Conservation (phyloP, 768 basidiomycete species). For the Guyanaporus albipodus region DNA sequence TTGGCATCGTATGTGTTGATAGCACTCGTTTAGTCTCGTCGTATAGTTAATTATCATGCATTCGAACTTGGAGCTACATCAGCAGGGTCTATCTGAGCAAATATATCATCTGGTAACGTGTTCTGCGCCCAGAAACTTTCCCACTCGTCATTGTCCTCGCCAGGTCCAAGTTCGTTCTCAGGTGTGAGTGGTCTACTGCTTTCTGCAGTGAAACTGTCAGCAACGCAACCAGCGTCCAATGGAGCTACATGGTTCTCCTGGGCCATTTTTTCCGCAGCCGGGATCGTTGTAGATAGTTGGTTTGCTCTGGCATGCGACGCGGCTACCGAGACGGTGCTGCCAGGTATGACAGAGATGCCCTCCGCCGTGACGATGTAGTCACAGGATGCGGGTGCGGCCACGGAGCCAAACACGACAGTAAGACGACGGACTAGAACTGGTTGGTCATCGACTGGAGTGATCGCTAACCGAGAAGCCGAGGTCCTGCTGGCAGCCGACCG, state of each 20-base stretch:
- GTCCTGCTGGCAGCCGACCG: constrained; percentile 12
- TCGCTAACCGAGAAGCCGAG: not conserved
- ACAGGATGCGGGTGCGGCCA: constrained; percentile 51
- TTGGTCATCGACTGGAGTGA: constrained; percentile 35
- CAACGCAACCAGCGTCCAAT: constrained; percentile 34
- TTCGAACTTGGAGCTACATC: constrained; percentile 5
- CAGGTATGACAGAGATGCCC: constrained; percentile 45
- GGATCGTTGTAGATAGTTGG: constrained; percentile 9
- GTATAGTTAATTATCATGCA: constrained; percentile 10
- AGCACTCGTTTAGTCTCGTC: constrained; percentile 4
- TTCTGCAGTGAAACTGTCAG: constrained; percentile 23
- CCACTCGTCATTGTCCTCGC: constrained; percentile 42
- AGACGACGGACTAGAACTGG: constrained; percentile 62
- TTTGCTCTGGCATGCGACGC: not conserved
- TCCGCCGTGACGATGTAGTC: constrained; percentile 70
- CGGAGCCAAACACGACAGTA: constrained; percentile 74
- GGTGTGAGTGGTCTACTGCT: constrained; percentile 15
- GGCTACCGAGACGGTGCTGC: constrained; percentile 15
- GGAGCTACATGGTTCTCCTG: constrained; percentile 29
- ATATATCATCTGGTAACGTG: constrained; percentile 38
- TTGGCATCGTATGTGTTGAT: not conserved
- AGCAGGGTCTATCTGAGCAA: constrained; percentile 17
- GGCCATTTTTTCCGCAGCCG: not conserved
- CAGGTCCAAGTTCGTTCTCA: constrained; percentile 24
- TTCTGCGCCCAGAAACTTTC: constrained; percentile 44